Evolutionary conservation across 192 early-diverging fungal genomes (phyloP).

Genomic region (Thamnidium elegans): DNA sequence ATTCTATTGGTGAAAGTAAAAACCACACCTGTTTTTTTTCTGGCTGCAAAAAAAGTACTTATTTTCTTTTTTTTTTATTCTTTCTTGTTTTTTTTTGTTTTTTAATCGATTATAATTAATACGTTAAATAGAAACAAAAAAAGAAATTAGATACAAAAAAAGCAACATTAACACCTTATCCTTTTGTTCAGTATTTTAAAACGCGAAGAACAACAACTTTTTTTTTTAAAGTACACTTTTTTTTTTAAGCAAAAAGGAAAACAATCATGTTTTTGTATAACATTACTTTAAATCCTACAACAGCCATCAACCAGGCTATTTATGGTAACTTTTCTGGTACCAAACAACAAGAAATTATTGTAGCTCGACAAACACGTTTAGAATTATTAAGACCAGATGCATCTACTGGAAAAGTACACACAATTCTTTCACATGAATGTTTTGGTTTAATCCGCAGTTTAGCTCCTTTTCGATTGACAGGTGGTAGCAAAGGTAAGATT

Average conservation of each 20-base stretch:
- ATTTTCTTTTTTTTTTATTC: too few species aligned
- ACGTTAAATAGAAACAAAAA: too few species aligned
- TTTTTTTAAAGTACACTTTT: too few species aligned
- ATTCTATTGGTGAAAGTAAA: not conserved
- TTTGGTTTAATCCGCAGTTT: slow-evolving; percentile 88
- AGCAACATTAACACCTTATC: too few species aligned
- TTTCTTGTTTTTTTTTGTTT: too few species aligned
- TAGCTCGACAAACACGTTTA: slow-evolving; percentile 69
- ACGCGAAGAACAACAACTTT: too few species aligned
- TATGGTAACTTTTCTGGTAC: slow-evolving; percentile 93
- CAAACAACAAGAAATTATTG: slow-evolving; percentile 85
- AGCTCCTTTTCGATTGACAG: slow-evolving; percentile 83
- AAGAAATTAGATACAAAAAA: too few species aligned
- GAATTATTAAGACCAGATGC: slow-evolving; percentile 82
- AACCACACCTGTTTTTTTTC: not conserved
- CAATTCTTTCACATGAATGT: slow-evolving; percentile 66
- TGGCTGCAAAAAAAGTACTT: too few species aligned
- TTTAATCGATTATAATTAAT: too few species aligned
- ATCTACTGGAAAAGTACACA: slow-evolving; percentile 74
- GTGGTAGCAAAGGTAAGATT: slow-evolving; percentile 75
- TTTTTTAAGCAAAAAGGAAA: too few species aligned
- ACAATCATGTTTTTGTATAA: slow-evolving; percentile 79
- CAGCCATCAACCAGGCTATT: slow-evolving; percentile 71
- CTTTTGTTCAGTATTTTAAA: too few species aligned
- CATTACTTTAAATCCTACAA: slow-evolving; percentile 81